Evolutionary conservation across 31 red algal genomes (phyloP).

Genomic region (Odonthalia washingtoniensis): DNA sequence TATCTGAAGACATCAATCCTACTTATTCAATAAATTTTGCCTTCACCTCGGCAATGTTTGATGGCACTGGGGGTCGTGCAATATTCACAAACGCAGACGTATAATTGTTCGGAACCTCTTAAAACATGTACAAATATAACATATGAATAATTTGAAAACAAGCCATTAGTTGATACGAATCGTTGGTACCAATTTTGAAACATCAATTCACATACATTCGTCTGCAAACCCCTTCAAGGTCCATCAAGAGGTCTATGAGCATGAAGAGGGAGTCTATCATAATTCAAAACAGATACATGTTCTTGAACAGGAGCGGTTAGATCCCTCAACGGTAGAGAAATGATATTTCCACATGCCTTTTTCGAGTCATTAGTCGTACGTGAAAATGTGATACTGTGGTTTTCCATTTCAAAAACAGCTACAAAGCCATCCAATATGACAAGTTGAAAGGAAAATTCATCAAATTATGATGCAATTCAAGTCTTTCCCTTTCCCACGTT

Average conservation of each 20-base stretch:
- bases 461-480: no score
- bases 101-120: constrained; percentile 56
- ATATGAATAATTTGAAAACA: constrained; percentile 58
- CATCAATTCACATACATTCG: constrained; percentile 53
- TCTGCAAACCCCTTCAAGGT: no score
- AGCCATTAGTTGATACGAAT: constrained; percentile 38
- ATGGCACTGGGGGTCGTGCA: constrained; percentile 35
- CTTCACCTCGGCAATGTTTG: constrained; percentile 28
- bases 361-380: constrained; percentile 21
- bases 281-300: constrained; percentile 45
- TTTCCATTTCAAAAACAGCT: constrained; percentile 68
- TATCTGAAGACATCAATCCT: no score
- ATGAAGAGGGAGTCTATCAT: constrained; percentile 44
- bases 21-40: no score
- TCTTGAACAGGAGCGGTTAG: constrained; percentile 65
- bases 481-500: constrained; percentile 25
- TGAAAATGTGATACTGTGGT: constrained; percentile 52
- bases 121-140: constrained; percentile 55
- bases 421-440: constrained; percentile 69
- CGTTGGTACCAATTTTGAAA: constrained; percentile 40
- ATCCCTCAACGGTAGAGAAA: constrained; percentile 60
- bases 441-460: constrained; percentile 75
- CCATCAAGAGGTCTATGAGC: no score
- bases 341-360: constrained; percentile 63
- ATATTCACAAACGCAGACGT: constrained; percentile 46